phyloP scores from a whole-genome alignment of 2,329 filamentous ascomycete species.

The Botryotinia narcissicola region DNA sequence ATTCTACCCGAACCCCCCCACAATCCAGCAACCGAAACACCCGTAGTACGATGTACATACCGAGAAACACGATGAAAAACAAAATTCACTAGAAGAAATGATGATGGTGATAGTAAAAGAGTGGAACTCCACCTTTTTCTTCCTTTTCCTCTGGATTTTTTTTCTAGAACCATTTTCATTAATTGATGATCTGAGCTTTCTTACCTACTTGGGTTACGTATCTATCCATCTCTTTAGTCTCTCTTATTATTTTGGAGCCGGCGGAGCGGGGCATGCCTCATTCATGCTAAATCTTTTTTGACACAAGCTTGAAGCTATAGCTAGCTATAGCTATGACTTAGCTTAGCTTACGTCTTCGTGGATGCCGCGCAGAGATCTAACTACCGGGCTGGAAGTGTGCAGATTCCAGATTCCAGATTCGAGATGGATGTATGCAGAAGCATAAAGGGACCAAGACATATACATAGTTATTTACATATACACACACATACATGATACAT shows the following conservation, averaged over 20 bases:
- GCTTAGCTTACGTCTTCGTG: background rate
- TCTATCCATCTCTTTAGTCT: background rate
- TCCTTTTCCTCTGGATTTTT: background rate
- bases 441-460: background rate
- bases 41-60: background rate
- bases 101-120: no score
- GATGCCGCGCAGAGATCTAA: background rate
- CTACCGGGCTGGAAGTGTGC: background rate
- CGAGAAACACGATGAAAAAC: background rate
- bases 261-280: background rate
- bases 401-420: background rate
- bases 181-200: background rate
- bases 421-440: background rate
- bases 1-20: conserved; percentile 4
- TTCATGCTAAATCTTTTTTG: background rate
- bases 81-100: background rate
- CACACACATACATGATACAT: background rate
- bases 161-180: background rate
- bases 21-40: background rate
- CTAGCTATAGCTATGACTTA: background rate
- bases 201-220: background rate
- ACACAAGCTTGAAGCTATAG: background rate
- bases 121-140: background rate
- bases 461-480: background rate
- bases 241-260: background rate